Evolutionary conservation across 2,329 filamentous ascomycete genomes (phyloP), one percentile per base, ranked within the genome.

Genomic region (Arthrobotrys sinensis): DNA sequence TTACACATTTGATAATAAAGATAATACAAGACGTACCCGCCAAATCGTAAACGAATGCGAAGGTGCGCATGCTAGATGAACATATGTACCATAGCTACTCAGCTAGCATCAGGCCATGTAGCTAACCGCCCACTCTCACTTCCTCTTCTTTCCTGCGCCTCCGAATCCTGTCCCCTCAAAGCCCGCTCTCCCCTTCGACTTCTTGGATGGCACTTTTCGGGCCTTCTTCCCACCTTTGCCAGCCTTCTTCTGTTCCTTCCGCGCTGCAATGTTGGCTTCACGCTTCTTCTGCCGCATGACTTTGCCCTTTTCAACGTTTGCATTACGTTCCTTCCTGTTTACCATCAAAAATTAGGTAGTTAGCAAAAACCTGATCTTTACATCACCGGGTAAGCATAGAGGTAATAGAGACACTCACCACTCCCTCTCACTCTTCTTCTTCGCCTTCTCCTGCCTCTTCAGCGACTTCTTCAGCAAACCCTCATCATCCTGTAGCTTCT

Each of bases 401-500:
- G 46, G 7, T 10, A 55, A 57, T 10, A 60, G 53, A 67, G 19
- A 55, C 16, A 76, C 79, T 40, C 78, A 82, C 93, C 96, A 98
- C 83, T 96, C 93, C 83, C 92, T 91, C 84, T 93, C 93, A 83
- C 93, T 96, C 89, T 96, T 97, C 85, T 91, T 91, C 89, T 97
- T 98, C 65, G 89, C 87, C 81, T 91, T 90, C 82, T 97, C 93
- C 86, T 97, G 96, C 81, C 95, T 91, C 88, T 97, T 97, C 81
- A 98, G 87, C 0, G 94, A 92, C 87, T 97, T 97, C 88, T 97
- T 97, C 32, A 99, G 88, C 71, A 97, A 86, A 53, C 89, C 90
- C 80, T 93, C 93, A 84, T 97, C 93, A 83, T 98, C 94, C 77
- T 90, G 90, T 38, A 97, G 91, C 83, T 93, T 92, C 83, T 97